Evolutionary conservation across 1,284 basidiomycete genomes (phyloP).

Genomic region (Heterobasidion parviporum): DNA sequence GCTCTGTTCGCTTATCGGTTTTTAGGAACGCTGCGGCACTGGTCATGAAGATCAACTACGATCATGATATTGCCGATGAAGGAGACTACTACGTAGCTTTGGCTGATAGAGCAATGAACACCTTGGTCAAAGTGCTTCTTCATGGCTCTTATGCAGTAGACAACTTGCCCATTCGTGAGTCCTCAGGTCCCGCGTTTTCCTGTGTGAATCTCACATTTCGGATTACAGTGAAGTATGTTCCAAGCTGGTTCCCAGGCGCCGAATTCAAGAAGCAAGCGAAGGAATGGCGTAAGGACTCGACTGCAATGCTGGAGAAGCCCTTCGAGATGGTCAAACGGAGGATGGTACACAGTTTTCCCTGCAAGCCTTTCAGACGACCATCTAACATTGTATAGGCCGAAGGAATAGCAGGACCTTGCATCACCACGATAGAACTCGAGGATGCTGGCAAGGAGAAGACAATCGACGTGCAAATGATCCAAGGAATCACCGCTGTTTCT

Average conservation of each 20-base stretch:
- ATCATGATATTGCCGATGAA: no score
- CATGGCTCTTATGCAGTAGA: no score
- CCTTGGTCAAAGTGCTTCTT: no score
- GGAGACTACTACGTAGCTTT: no score
- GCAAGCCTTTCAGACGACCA: no score
- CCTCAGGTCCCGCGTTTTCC: no score
- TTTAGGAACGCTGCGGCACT: no score
- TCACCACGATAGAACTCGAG: background rate
- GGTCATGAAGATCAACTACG: no score
- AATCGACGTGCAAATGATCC: background rate
- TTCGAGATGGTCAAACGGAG: background rate
- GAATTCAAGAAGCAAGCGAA: conserved; percentile 35
- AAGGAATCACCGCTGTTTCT: background rate
- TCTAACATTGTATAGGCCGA: background rate
- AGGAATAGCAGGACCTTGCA: background rate
- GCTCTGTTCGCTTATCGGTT: no score
- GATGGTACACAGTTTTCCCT: background rate
- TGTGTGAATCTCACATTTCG: no score
- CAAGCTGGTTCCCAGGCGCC: conserved; percentile 33
- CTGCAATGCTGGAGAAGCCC: conserved; percentile 4
- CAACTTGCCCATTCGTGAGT: no score
- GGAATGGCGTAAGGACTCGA: conserved; percentile 16
- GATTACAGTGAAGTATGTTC: conserved; percentile 24
- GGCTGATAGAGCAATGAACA: no score
- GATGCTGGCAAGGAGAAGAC: background rate